A percentile compares a stretch with the other conserved stretches of the same genome.
Conservation (phyloP, 208 protist species). For the Leishmania major region DNA sequence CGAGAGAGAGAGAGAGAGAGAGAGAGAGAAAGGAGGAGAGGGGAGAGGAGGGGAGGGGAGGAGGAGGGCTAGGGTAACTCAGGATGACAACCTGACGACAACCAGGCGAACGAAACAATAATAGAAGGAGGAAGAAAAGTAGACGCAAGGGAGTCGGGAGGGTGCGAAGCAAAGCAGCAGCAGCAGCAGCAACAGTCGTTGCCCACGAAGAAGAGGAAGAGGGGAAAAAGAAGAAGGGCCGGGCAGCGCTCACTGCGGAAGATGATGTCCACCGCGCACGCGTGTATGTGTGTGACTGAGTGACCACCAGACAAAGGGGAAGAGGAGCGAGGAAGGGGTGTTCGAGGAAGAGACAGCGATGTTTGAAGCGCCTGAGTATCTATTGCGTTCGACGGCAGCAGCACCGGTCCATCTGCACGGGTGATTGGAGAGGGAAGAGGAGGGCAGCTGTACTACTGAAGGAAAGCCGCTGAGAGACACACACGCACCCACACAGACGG, state of each 20-base stretch:
- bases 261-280: background rate
- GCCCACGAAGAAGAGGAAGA: background rate
- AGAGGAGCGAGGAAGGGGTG: background rate
- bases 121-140: slow-evolving; percentile 1
- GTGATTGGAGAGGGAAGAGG: background rate
- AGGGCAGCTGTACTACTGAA: background rate
- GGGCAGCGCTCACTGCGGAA: background rate
- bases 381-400: background rate
- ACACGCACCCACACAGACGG: background rate
- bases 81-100: background rate
- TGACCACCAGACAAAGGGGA: slow-evolving; percentile 1
- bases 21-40: background rate
- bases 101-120: background rate
- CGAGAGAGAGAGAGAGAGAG: background rate
- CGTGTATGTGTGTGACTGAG: slow-evolving; percentile 2
- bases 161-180: background rate
- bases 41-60: no score
- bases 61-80: background rate
- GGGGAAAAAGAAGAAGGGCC: background rate
- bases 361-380: background rate
- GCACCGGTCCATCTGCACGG: background rate
- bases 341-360: background rate
- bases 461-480: background rate
- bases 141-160: slow-evolving; percentile 11
- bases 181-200: background rate